phyloP scores from a whole-genome alignment of 345 rosid genomes.

The Eucalyptus sideroxylon region DNA sequence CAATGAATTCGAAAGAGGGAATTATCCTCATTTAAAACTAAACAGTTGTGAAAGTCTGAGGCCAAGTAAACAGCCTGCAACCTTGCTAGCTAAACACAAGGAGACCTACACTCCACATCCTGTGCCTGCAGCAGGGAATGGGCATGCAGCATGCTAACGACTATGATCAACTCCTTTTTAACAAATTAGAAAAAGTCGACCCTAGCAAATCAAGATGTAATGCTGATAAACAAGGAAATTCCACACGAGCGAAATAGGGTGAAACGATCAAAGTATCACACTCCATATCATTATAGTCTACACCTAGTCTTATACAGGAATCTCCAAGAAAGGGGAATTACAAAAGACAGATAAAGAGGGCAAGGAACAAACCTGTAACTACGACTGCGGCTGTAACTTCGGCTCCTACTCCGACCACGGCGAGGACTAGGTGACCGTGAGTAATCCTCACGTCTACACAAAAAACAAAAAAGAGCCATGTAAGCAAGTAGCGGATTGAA shows the following conservation, averaged over 20 bases:
- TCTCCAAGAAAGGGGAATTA: not conserved
- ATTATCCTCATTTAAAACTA: not conserved
- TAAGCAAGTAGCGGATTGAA: not conserved
- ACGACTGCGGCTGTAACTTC: slow-evolving; percentile 76
- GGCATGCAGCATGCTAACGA: not conserved
- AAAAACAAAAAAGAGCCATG: not conserved
- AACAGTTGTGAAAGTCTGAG: not conserved
- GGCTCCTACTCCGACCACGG: slow-evolving; percentile 78
- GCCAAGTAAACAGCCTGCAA: not conserved
- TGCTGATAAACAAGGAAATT: not conserved
- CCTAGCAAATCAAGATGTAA: not conserved
- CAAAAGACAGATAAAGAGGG: not conserved
- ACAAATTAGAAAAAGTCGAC: not conserved
- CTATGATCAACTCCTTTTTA: not conserved
- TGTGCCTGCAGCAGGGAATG: not conserved
- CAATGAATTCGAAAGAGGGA: not conserved
- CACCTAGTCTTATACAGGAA: not conserved
- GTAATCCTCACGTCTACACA: slow-evolving; percentile 40
- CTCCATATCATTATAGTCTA: not conserved
- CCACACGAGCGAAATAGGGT: not conserved
- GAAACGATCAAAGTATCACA: not conserved
- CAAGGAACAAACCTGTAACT: slow-evolving; percentile 47
- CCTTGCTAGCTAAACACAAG: not conserved
- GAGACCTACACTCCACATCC: not conserved
- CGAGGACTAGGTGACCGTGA: slow-evolving; percentile 80